Evolutionary conservation across 768 basidiomycete genomes (phyloP).

Genomic region (Mycena latifolia): DNA sequence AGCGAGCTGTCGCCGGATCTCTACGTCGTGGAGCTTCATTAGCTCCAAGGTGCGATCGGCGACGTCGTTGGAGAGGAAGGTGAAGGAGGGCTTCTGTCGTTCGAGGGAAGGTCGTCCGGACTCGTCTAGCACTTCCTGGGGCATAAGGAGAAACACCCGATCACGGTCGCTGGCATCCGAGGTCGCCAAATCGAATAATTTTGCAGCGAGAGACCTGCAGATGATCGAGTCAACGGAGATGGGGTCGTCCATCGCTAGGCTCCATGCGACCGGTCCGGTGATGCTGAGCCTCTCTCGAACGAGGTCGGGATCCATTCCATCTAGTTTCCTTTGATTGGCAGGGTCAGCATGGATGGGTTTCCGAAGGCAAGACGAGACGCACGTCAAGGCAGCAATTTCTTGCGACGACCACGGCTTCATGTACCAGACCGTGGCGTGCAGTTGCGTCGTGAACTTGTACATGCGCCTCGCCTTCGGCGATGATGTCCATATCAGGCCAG

Average conservation of each 20-base stretch:
- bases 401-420: slow-evolving; percentile 13
- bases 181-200: slow-evolving; percentile 5
- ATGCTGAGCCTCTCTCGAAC: not conserved
- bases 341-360: slow-evolving; percentile 4
- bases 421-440: not conserved
- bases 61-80: slow-evolving; percentile 17
- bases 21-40: not conserved
- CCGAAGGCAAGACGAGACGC: not conserved
- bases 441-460: not conserved
- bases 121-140: slow-evolving; percentile 13
- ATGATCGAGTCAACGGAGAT: too few relatives aligned
- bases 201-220: not conserved
- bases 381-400: slow-evolving; percentile 13
- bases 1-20: slow-evolving; percentile 9
- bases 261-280: slow-evolving; percentile 18
- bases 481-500: slow-evolving; percentile 8
- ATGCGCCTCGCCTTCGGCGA: not conserved
- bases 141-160: slow-evolving; percentile 14
- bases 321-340: slow-evolving; percentile 18
- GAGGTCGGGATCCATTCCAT: not conserved
- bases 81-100: not conserved
- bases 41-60: slow-evolving; percentile 6
- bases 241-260: not conserved
- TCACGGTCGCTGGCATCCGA: not conserved
- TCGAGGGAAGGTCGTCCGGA: slow-evolving; percentile 4